Conservation (phyloP, 1,139 yeast genomes). For the Pichia sp. region DNA sequence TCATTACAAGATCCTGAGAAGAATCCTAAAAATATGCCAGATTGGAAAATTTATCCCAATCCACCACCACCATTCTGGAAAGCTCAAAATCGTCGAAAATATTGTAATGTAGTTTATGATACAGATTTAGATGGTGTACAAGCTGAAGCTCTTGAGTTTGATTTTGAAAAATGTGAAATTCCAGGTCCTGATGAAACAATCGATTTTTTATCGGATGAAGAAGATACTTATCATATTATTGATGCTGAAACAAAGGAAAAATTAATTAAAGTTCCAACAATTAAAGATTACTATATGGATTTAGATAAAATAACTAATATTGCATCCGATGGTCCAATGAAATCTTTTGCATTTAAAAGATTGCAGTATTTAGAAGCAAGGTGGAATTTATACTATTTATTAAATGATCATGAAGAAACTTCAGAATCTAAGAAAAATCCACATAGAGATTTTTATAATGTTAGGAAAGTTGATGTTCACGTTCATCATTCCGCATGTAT, state of each 20-base stretch:
- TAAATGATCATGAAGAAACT: slow-evolving; percentile 90
- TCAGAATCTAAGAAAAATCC: slow-evolving; percentile 81
- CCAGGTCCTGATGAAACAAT: slow-evolving; percentile 53
- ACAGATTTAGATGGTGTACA: slow-evolving; percentile 12
- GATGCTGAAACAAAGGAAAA: slow-evolving; percentile 27
- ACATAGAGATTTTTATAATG: slow-evolving; percentile 96
- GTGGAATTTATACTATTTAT: slow-evolving; percentile 83
- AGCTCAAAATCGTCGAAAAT: slow-evolving; percentile 34
- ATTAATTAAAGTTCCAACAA: slow-evolving; percentile 62
- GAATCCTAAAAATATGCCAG: slow-evolving; percentile 71
- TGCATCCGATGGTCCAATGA: slow-evolving; percentile 94
- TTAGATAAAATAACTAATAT: slow-evolving; percentile 62
- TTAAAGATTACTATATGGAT: slow-evolving; percentile 79
- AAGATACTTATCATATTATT: slow-evolving; percentile 55
- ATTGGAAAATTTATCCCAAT: slow-evolving; percentile 82
- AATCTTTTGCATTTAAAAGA: slow-evolving; percentile 91
- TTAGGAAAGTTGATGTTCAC: slow-evolving; percentile 97
- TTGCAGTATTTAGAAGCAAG: slow-evolving; percentile 91
- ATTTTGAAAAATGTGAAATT: slow-evolving; percentile 51
- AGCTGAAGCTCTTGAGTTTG: slow-evolving; percentile 43
- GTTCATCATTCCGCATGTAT: slow-evolving; percentile 98
- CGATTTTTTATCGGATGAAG: slow-evolving; percentile 47
- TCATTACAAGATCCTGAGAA: slow-evolving; percentile 69
- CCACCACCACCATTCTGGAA: slow-evolving; percentile 94
- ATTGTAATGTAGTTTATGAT: slow-evolving; percentile 1